Evolutionary conservation across 2,329 filamentous ascomycete genomes (phyloP).

Genomic region (Alternaria arborescens): DNA sequence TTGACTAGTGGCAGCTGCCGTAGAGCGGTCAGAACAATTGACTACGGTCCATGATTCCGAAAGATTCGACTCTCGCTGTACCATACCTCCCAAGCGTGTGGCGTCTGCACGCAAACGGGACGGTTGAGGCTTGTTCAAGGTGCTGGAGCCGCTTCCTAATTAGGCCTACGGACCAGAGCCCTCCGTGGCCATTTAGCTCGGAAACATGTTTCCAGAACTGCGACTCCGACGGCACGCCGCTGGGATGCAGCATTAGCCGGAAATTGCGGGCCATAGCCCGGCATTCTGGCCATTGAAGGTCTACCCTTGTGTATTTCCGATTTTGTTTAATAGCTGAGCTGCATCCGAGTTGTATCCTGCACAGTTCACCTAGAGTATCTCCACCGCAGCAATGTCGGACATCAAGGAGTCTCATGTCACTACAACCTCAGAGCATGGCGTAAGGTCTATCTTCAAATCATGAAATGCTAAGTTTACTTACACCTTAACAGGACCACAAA

Average conservation of each 20-base stretch:
- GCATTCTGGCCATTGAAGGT: conserved; percentile 1
- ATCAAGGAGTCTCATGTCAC: conserved; percentile 23
- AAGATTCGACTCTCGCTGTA: background rate
- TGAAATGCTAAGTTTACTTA: background rate
- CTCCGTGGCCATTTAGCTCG: conserved; percentile 10
- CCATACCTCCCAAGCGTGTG: background rate
- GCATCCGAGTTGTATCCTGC: conserved; percentile 16
- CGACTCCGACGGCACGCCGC: conserved; percentile 12
- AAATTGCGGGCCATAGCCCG: conserved; percentile 22
- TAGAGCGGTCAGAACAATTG: background rate
- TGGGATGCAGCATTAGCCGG: conserved; percentile 22
- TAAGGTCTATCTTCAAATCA: conserved; percentile 9
- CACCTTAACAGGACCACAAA: conserved; percentile 20
- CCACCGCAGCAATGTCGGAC: conserved; percentile 25
- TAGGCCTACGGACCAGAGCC: conserved; percentile 9
- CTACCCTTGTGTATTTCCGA: conserved; percentile 9
- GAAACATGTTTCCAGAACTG: conserved; percentile 23
- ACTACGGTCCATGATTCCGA: background rate
- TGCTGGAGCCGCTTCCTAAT: conserved; percentile 12
- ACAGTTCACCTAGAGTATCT: conserved; percentile 18
- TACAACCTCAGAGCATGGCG: conserved; percentile 26
- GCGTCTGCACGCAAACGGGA: conserved; percentile 8
- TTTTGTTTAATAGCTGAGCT: conserved; percentile 24
- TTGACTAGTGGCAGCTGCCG: background rate
- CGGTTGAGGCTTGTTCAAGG: conserved; percentile 11